A percentile compares a stretch with the other conserved stretches of the same genome.
phyloP scores from a whole-genome alignment of 73 alveolate genomes.

The Urostyla sp. region DNA sequence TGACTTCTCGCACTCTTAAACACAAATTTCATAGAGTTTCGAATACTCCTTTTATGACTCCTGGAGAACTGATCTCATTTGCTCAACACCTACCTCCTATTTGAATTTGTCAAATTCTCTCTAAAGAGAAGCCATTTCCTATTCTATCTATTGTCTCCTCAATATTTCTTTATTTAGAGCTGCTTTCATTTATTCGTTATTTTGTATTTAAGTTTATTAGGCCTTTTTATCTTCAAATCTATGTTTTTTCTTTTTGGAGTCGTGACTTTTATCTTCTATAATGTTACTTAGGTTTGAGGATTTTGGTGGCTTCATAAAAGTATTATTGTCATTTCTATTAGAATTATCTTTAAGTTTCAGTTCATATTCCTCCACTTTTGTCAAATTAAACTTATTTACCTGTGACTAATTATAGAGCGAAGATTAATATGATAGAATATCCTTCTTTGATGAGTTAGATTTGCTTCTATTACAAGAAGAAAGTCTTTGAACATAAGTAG shows the following conservation, averaged over 20 bases:
- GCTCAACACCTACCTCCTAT: constrained; percentile 25
- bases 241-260: background rate
- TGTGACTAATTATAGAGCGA: no score
- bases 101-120: constrained; percentile 6
- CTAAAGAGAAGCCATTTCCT: background rate
- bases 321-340: no score
- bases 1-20: constrained; percentile 41
- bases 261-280: background rate
- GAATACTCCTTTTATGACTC: constrained; percentile 18
- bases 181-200: constrained; percentile 6
- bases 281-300: background rate
- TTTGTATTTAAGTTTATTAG: background rate
- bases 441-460: no score
- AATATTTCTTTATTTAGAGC: constrained; percentile 8
- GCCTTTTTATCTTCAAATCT: background rate
- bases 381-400: no score
- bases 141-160: background rate
- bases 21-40: constrained; percentile 30
- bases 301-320: no score
- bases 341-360: no score
- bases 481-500: no score
- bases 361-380: no score
- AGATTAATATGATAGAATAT: no score
- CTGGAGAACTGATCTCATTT: constrained; percentile 7
- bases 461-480: no score